Conservation (phyloP, 768 basidiomycete species). For the Hysterangium stoloniferum region DNA sequence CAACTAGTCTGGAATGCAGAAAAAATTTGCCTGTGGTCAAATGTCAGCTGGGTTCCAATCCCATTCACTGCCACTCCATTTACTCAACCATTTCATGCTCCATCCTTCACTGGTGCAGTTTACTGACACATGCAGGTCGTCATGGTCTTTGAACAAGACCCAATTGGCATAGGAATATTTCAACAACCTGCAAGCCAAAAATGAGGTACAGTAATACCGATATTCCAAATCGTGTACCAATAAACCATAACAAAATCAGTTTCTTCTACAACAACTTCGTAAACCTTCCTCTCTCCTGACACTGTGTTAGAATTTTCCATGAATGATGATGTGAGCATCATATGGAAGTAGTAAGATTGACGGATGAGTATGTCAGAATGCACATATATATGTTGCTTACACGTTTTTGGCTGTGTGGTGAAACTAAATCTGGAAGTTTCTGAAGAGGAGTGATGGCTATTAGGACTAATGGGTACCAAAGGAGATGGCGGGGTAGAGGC, state of each 20-base stretch:
- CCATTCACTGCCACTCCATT: constrained; percentile 36
- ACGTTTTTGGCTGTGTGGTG: no score
- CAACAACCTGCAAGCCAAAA: constrained; percentile 53
- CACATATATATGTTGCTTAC: constrained; percentile 69
- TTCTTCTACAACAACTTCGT: constrained; percentile 64
- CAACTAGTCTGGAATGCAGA: no score
- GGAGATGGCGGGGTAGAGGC: no score
- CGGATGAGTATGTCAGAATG: constrained; percentile 68
- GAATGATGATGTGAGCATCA: constrained; percentile 65
- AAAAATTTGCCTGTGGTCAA: no score
- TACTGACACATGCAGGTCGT: constrained; percentile 59
- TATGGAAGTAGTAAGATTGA: constrained; percentile 73
- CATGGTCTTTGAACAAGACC: constrained; percentile 60
- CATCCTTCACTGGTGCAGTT: constrained; percentile 61
- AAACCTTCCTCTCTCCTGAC: constrained; percentile 46
- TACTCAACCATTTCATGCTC: constrained; percentile 49
- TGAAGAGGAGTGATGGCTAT: no score
- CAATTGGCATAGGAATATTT: constrained; percentile 74
- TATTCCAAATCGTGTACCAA: not conserved
- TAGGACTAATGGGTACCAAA: no score
- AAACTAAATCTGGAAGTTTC: no score
- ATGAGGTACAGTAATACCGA: not conserved
- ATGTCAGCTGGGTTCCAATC: no score
- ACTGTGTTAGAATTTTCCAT: constrained; percentile 38
- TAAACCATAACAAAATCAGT: constrained; percentile 63